phyloP scores from a whole-genome alignment of 306 rosid genomes.

The Clitoria ternatea region DNA sequence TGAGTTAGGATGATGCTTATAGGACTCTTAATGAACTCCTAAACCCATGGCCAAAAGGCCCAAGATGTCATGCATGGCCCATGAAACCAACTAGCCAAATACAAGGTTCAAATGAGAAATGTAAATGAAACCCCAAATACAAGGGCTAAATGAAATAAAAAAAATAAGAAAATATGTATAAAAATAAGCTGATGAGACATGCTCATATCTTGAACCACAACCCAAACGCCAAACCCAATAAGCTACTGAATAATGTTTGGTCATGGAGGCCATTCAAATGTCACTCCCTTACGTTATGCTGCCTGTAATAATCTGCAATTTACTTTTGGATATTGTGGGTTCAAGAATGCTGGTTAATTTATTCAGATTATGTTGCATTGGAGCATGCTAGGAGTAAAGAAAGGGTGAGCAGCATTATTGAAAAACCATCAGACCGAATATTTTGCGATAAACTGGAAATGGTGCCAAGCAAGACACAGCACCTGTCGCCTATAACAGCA shows the following conservation, averaged over 20 bases:
- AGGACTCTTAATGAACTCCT: no score
- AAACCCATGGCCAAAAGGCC: no score
- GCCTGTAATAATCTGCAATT: neutral
- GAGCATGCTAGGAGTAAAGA: constrained; percentile 27
- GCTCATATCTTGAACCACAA: no score
- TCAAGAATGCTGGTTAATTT: neutral
- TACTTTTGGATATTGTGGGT: neutral
- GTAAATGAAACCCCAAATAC: no score
- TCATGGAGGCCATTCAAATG: neutral
- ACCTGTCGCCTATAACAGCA: constrained; percentile 45
- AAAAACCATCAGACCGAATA: constrained; percentile 25
- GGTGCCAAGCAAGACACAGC: constrained; percentile 31
- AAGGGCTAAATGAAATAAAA: no score
- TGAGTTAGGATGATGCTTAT: no score
- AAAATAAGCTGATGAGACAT: no score
- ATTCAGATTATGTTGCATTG: constrained; percentile 36
- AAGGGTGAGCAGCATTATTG: constrained; percentile 15
- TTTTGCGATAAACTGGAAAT: constrained; percentile 28
- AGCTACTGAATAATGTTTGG: neutral
- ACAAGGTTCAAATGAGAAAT: no score
- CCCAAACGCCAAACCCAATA: neutral
- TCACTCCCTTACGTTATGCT: neutral
- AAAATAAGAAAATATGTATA: no score
- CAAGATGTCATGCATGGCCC: no score
- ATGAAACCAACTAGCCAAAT: no score